These are phyloP conservation scores for Bipolaris gigantea DNA, from an alignment of 2,329 filamentous ascomycete genomes.

Conservation along the genomic window DNA sequence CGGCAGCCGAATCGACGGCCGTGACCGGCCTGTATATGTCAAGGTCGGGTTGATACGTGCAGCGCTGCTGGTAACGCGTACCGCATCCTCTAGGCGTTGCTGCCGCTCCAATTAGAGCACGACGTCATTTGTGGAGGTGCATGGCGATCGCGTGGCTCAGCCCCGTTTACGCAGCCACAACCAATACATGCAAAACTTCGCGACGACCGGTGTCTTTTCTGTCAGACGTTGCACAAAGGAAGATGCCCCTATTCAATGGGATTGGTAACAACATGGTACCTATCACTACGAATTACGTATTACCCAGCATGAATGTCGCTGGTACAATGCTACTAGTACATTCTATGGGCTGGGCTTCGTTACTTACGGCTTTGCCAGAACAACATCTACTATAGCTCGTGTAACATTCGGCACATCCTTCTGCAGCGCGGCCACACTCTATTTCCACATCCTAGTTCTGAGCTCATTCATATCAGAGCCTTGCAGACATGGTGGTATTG, in stretches of 20 bases:
- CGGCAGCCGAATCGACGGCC: conserved; percentile 9
- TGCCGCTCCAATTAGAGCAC: conserved; percentile 14
- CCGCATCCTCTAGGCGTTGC: conserved; percentile 6
- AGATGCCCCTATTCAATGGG: neutral
- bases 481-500: conserved; percentile 31
- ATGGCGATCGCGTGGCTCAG: conserved; percentile 6
- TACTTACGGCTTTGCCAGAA: conserved; percentile 2
- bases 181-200: neutral
- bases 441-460: conserved; percentile 35
- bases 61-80: conserved; percentile 4
- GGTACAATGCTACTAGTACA: neutral
- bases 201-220: neutral
- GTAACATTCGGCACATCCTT: conserved; percentile 31
- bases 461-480: conserved; percentile 39
- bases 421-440: conserved; percentile 38
- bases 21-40: conserved; percentile 10
- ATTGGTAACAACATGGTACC: neutral
- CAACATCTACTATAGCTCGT: conserved; percentile 15
- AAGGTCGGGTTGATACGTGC: conserved; percentile 11
- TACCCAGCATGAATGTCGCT: too few relatives aligned
- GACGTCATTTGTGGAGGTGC: conserved; percentile 21
- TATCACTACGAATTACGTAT: neutral
- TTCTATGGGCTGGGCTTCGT: neutral
- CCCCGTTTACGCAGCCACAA: conserved; percentile 6
- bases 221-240: neutral